Evolutionary conservation across 2,329 filamentous ascomycete species (phyloP), one percentile per base, ranked within the genome.

Genomic region (Amauroascus verrucosus): DNA sequence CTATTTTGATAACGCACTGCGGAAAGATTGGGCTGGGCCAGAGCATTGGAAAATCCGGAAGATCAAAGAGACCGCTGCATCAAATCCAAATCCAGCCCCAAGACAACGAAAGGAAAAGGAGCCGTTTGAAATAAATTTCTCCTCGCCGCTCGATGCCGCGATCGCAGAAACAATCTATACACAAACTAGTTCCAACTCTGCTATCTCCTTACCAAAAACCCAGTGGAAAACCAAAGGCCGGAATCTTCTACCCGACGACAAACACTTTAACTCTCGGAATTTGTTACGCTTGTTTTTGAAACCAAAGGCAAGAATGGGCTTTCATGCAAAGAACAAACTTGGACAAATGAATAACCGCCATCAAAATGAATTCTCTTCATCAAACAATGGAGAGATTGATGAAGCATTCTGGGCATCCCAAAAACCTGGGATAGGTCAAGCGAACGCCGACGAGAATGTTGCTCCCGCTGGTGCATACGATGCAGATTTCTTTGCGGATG

Each of bases 21-120:
- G 93, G 66, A 97, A 95, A 77, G 96, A 96, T 64, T 98, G 93
- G 91, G 85, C 86, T 5, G 94, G 89, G 47, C 91, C 93, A n/a
- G 93, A 97, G 67, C 93, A 98, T 70, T 98, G 93, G 93, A 85
- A 91, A 60, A 97, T 98, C 65, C 81, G 87, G 58, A 88, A 89
- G 65, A 93, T 98, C 69, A 97, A 97, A 62, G 79, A 83, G 53
- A 75, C 68, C 62, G 89, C 90, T 7, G 75, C 79, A 13, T 73
- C 72, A 30, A 69, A 64, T 14, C 60, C 64, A 16, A 65, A 51
- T 48, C 57, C 68, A 4, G 67, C 72, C 62, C 62, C 79, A 68
- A 64, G 83, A 58, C 81, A 83, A 62, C 81, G 89, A 58, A 97
- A 96, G 69, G 93, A 97, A 68, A 98, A 96, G 70, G 91, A 96